Evolutionary conservation across 2,329 filamentous ascomycete species (phyloP).

Genomic region (Colletotrichum scovillei): DNA sequence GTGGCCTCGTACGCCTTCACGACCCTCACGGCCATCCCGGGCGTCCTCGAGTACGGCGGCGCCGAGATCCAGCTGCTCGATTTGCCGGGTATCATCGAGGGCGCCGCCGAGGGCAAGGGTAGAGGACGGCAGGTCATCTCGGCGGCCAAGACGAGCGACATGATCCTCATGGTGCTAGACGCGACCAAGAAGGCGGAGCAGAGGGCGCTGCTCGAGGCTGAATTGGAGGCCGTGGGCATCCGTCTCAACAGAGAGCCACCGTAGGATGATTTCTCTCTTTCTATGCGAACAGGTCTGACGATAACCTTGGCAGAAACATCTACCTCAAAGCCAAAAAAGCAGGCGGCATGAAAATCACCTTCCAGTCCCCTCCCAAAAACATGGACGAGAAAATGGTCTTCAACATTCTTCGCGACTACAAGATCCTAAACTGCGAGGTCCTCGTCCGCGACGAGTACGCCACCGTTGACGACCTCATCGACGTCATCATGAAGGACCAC

Average conservation of each 20-base stretch:
- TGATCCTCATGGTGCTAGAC: slow-evolving; percentile 97
- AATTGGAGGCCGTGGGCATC: slow-evolving; percentile 95
- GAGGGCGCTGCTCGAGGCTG: slow-evolving; percentile 86
- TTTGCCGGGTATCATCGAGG: slow-evolving; percentile 98
- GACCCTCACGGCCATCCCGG: slow-evolving; percentile 95
- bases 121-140: slow-evolving; percentile 96
- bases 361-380: slow-evolving; percentile 87
- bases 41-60: slow-evolving; percentile 96
- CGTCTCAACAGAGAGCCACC: slow-evolving; percentile 91
- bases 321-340: slow-evolving; percentile 97
- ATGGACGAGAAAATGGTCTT: slow-evolving; percentile 98
- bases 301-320: slow-evolving; percentile 78
- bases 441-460: slow-evolving; percentile 94
- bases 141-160: slow-evolving; percentile 96
- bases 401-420: slow-evolving; percentile 98
- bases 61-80: slow-evolving; percentile 98
- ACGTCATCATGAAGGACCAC: slow-evolving; percentile 99
- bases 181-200: slow-evolving; percentile 98
- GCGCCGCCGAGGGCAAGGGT: slow-evolving; percentile 94
- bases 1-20: slow-evolving; percentile 98
- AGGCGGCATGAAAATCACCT: slow-evolving; percentile 98
- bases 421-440: slow-evolving; percentile 97
- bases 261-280: slow-evolving; percentile 58
- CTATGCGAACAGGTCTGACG: not conserved
- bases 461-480: slow-evolving; percentile 98